phyloP scores from a whole-genome alignment of 2,329 filamentous ascomycete species.

The Fusarium sp. region DNA sequence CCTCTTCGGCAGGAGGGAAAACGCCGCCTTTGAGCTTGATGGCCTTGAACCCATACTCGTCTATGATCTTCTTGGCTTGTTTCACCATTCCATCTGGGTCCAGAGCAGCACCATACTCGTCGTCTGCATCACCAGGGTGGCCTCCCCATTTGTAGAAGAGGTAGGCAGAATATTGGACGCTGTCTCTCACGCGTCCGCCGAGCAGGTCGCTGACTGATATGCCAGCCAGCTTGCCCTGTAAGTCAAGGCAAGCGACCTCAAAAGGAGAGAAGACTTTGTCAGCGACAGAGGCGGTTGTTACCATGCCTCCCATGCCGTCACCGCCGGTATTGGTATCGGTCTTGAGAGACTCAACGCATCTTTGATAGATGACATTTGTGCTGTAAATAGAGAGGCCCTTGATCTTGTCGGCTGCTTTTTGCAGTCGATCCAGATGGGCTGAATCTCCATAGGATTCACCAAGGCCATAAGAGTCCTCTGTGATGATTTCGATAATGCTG shows the following conservation, averaged over 20 bases:
- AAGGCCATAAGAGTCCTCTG: slow-evolving; percentile 54
- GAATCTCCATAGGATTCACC: slow-evolving; percentile 59
- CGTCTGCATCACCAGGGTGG: slow-evolving; percentile 56
- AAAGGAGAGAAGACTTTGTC: slow-evolving; percentile 60
- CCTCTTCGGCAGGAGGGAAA: slow-evolving; percentile 56
- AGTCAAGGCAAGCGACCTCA: slow-evolving; percentile 59
- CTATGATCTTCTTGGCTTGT: slow-evolving; percentile 55
- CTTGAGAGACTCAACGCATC: slow-evolving; percentile 80
- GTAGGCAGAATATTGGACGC: slow-evolving; percentile 59
- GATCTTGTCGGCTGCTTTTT: slow-evolving; percentile 50
- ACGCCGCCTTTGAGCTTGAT: slow-evolving; percentile 61
- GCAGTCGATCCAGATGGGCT: slow-evolving; percentile 53
- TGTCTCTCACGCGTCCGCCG: slow-evolving; percentile 56
- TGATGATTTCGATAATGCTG: slow-evolving; percentile 58
- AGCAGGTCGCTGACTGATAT: slow-evolving; percentile 57
- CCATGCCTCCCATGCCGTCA: slow-evolving; percentile 70
- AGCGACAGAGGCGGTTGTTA: slow-evolving; percentile 57
- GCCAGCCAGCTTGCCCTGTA: slow-evolving; percentile 58
- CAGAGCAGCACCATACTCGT: slow-evolving; percentile 57
- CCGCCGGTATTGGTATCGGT: slow-evolving; percentile 62
- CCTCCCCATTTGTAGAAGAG: slow-evolving; percentile 60
- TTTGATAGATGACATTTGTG: slow-evolving; percentile 87
- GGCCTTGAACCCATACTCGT: slow-evolving; percentile 59
- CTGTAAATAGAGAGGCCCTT: slow-evolving; percentile 60
- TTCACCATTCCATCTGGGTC: slow-evolving; percentile 53